These are phyloP conservation scores for Phalaenopsis aphrodite DNA, from an alignment of 106 monocot genomes.

Conservation along the genomic window DNA sequence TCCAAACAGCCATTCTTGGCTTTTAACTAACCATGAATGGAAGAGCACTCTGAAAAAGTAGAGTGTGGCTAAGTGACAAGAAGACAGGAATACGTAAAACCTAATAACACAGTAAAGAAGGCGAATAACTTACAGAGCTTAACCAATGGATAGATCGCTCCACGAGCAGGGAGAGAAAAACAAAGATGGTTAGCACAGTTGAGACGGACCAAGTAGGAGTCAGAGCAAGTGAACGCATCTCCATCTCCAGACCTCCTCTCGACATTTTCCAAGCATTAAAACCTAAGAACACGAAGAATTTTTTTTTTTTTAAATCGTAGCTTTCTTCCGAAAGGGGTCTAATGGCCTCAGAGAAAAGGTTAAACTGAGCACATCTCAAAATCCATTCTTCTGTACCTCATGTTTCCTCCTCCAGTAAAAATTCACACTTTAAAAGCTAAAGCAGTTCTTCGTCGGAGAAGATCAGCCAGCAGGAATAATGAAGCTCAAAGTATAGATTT, in stretches of 20 bases:
- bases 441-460: neutral
- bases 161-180: constrained; percentile 60
- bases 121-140: constrained; percentile 46
- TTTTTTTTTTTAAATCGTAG: no score
- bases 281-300: neutral
- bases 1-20: no score
- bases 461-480: neutral
- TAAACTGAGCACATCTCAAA: neutral
- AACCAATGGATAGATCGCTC: constrained; percentile 88
- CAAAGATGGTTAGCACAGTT: constrained; percentile 78
- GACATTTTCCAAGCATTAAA: neutral
- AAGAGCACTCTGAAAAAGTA: neutral
- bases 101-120: neutral
- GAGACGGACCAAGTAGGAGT: constrained; percentile 99
- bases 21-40: neutral
- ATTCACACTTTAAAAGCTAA: neutral
- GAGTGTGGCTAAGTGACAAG: neutral
- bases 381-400: neutral
- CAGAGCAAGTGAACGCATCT: constrained; percentile 75
- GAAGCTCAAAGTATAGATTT: neutral
- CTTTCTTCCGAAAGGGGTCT: neutral
- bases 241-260: neutral
- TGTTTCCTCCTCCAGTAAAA: neutral
- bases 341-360: neutral
- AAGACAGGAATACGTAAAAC: neutral